These are phyloP conservation scores for Musa beccarii DNA, from an alignment of 176 grass and related monocot species.

Conservation along the genomic window DNA sequence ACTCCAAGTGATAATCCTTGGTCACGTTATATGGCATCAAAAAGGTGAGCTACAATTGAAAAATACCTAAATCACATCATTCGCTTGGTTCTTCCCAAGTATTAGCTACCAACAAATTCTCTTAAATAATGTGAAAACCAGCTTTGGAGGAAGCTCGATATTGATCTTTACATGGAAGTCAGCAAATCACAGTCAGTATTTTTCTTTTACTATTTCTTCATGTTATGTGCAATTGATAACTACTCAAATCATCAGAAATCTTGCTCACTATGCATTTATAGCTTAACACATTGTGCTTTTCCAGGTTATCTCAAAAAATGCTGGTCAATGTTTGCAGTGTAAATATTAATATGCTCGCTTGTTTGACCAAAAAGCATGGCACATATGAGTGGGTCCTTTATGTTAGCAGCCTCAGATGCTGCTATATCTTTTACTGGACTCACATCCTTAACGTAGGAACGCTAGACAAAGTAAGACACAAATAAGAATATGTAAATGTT, in stretches of 20 bases:
- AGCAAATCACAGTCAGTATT: background rate
- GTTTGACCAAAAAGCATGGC: background rate
- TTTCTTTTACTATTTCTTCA: background rate
- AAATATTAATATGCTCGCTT: background rate
- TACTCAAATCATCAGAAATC: background rate
- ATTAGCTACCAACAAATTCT: background rate
- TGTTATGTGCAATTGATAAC: background rate
- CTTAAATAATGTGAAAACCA: background rate
- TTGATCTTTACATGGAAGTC: background rate
- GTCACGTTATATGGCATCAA: background rate
- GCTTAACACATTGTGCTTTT: background rate
- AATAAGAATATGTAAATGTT: too few relatives aligned
- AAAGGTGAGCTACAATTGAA: background rate
- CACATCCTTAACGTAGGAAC: background rate
- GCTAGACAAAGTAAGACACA: too few relatives aligned
- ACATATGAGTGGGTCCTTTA: background rate
- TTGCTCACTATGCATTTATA: background rate
- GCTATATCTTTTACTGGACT: background rate
- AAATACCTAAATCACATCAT: background rate
- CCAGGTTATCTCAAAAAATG: background rate
- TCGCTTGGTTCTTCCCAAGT: background rate
- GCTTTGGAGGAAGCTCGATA: background rate
- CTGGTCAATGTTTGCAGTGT: background rate
- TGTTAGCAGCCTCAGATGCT: background rate
- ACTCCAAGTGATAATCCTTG: background rate